Evolutionary conservation across 2,329 filamentous ascomycete species (phyloP).

Genomic region (Septoria linicola): DNA sequence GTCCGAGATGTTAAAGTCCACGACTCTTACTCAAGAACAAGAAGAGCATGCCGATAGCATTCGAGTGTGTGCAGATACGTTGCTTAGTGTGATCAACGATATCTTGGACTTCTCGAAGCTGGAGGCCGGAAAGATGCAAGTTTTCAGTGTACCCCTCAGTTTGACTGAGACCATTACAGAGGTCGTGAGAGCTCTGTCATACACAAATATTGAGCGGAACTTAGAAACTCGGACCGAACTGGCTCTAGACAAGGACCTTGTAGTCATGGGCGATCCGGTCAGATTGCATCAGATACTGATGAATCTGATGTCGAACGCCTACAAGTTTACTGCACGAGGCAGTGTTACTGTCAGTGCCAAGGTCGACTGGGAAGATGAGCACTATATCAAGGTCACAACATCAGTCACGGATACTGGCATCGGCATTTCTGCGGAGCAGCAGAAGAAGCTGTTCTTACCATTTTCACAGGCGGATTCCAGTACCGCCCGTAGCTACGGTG

Average conservation of each 20-base stretch:
- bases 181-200: slow-evolving; percentile 62
- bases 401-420: slow-evolving; percentile 90
- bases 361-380: slow-evolving; percentile 67
- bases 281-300: slow-evolving; percentile 58
- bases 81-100: slow-evolving; percentile 55
- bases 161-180: slow-evolving; percentile 61
- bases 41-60: slow-evolving; percentile 64
- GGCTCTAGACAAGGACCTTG: slow-evolving; percentile 55
- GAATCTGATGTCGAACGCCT: slow-evolving; percentile 87
- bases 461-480: slow-evolving; percentile 92
- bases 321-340: slow-evolving; percentile 88
- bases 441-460: slow-evolving; percentile 83
- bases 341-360: slow-evolving; percentile 79
- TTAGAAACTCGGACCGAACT: slow-evolving; percentile 58
- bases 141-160: slow-evolving; percentile 59
- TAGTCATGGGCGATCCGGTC: slow-evolving; percentile 53
- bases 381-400: slow-evolving; percentile 73
- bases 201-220: slow-evolving; percentile 61
- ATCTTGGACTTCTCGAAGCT: slow-evolving; percentile 55
- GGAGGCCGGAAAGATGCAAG: slow-evolving; percentile 55
- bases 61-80: slow-evolving; percentile 60
- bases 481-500: slow-evolving; percentile 86
- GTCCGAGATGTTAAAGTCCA: slow-evolving; percentile 61
- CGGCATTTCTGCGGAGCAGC: slow-evolving; percentile 78
- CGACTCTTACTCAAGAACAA: slow-evolving; percentile 57